Evolutionary conservation across 1,139 yeast species (phyloP).

Genomic region (Scheffersomyces quercinus): DNA sequence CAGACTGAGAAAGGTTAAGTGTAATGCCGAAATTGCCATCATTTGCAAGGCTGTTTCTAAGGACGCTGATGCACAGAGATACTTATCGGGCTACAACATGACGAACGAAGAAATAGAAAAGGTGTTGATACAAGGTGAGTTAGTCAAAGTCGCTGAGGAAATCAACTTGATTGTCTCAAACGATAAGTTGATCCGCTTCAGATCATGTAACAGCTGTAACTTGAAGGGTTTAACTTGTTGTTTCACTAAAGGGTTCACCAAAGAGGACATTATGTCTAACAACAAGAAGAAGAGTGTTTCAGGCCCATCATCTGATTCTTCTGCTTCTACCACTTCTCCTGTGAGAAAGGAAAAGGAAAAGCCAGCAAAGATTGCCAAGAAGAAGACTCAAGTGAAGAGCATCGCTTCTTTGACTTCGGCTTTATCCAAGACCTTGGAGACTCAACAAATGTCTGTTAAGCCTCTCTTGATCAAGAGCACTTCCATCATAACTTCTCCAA

Average conservation of each 20-base stretch:
- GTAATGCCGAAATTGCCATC: constrained; percentile 62
- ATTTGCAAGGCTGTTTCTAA: constrained; percentile 7
- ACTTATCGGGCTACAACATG: neutral
- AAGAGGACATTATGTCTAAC: constrained; percentile 48
- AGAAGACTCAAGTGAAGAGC: constrained; percentile 5
- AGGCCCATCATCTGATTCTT: no score
- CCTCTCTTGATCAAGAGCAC: neutral
- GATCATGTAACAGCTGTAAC: constrained; percentile 51
- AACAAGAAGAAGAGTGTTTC: constrained; percentile 14
- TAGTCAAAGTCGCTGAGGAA: constrained; percentile 4
- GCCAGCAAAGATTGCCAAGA: constrained; percentile 7
- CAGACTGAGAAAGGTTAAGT: constrained; percentile 69
- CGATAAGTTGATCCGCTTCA: constrained; percentile 48
- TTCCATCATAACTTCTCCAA: neutral
- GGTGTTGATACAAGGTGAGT: neutral
- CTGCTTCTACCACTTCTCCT: neutral
- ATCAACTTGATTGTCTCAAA: constrained; percentile 21
- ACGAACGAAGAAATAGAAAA: neutral
- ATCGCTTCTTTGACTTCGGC: constrained; percentile 11
- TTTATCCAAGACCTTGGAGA: constrained; percentile 8
- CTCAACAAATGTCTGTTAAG: neutral
- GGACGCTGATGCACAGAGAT: neutral
- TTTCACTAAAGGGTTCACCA: constrained; percentile 60
- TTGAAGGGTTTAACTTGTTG: constrained; percentile 45
- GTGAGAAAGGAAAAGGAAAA: constrained; percentile 1